Conservation (phyloP, 2,329 filamentous ascomycete species). For the Didymella exigua region DNA sequence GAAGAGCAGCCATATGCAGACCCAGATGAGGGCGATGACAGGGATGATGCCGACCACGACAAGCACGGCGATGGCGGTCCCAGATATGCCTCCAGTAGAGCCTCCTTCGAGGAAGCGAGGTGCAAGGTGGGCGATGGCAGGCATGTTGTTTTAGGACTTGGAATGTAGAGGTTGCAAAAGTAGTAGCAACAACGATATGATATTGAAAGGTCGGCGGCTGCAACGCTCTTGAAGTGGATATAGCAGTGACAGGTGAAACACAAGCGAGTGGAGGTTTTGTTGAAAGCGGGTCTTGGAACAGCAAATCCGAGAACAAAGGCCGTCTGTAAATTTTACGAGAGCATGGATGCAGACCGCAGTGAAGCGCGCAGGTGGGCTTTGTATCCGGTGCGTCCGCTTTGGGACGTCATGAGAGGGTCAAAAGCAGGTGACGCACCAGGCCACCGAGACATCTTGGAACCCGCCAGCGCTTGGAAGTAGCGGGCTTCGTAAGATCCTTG, state of each 20-base stretch:
- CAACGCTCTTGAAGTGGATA: slow-evolving; percentile 12
- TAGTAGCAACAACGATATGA: not conserved
- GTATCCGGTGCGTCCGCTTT: slow-evolving; percentile 26
- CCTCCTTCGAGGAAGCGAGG: slow-evolving; percentile 21
- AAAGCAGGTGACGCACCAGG: slow-evolving; percentile 21
- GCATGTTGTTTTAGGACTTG: slow-evolving; percentile 20
- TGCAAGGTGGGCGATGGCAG: slow-evolving; percentile 22
- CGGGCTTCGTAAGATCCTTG: slow-evolving; percentile 8
- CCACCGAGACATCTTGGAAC: slow-evolving; percentile 18
- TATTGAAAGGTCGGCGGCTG: slow-evolving; percentile 11
- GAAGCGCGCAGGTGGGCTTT: slow-evolving; percentile 27
- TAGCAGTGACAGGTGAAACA: slow-evolving; percentile 16
- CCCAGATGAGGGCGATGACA: slow-evolving; percentile 30
- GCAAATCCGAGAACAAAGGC: slow-evolving; percentile 13
- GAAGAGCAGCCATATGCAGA: slow-evolving; percentile 37
- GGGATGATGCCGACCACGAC: slow-evolving; percentile 34
- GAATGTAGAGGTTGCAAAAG: not conserved
- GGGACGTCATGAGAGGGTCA: slow-evolving; percentile 24
- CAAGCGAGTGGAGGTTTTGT: slow-evolving; percentile 16
- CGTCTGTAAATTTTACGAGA: slow-evolving; percentile 21
- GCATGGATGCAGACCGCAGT: slow-evolving; percentile 17
- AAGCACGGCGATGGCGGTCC: slow-evolving; percentile 31
- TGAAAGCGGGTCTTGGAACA: slow-evolving; percentile 20
- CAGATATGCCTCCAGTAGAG: slow-evolving; percentile 20
- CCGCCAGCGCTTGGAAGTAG: slow-evolving; percentile 21